A percentile compares a stretch with the other conserved stretches of the same genome.
Conservation (phyloP, 306 rosid species). For the Dalbergia cultrata region DNA sequence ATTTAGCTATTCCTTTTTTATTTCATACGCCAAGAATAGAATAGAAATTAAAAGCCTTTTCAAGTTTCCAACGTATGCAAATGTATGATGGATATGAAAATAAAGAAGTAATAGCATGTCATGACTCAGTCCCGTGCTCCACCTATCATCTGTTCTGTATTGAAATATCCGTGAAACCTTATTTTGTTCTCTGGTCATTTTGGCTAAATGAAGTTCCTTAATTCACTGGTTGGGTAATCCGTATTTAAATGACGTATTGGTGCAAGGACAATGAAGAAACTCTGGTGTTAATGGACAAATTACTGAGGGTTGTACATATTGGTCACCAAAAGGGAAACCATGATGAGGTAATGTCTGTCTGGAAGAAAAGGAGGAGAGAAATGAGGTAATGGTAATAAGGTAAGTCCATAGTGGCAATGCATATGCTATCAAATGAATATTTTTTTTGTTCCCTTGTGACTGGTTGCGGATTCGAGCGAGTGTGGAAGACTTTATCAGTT, state of each 20-base stretch:
- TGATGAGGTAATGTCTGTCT: neutral
- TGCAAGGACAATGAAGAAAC: neutral
- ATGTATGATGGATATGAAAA: neutral
- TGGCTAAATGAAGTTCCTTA: neutral
- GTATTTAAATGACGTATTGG: neutral
- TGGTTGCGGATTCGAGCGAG: neutral
- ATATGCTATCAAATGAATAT: neutral
- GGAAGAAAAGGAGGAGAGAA: neutral
- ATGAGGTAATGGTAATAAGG: neutral
- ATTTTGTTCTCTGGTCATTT: neutral
- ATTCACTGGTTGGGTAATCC: neutral
- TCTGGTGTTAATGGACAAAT: neutral
- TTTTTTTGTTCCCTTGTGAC: conserved; percentile 12
- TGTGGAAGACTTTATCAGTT: conserved; percentile 15
- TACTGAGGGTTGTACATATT: neutral
- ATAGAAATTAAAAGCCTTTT: neutral
- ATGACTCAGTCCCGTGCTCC: neutral
- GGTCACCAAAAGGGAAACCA: neutral
- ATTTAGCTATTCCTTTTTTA: neutral
- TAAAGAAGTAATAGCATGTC: neutral
- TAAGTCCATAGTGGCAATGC: neutral
- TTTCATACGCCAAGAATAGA: neutral
- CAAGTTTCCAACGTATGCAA: neutral
- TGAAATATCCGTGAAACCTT: neutral
- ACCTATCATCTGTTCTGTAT: neutral